phyloP scores from a whole-genome alignment of 2,329 filamentous ascomycete genomes.

The Penicillium paneum region DNA sequence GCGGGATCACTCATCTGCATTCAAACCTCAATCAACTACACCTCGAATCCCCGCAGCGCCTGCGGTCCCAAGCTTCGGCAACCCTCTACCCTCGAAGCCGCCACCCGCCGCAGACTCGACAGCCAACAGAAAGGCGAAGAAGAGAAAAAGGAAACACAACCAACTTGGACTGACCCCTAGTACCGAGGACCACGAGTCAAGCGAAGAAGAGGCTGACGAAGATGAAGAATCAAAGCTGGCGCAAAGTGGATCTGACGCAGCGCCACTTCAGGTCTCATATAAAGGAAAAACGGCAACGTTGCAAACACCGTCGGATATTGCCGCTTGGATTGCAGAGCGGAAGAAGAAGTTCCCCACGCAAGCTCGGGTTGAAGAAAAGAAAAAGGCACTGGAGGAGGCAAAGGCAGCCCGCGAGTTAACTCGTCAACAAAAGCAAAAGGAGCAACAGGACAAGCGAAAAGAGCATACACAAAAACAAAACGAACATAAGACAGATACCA shows the following conservation, averaged over 20 bases:
- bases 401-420: constrained; percentile 45
- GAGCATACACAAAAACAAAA: constrained; percentile 20
- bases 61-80: constrained; percentile 46
- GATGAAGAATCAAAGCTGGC: constrained; percentile 47
- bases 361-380: constrained; percentile 61
- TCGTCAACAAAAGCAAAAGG: constrained; percentile 40
- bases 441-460: constrained; percentile 28
- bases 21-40: constrained; percentile 30
- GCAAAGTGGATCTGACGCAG: constrained; percentile 17
- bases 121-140: constrained; percentile 33
- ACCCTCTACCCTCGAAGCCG: constrained; percentile 43
- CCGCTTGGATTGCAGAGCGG: constrained; percentile 76
- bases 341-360: constrained; percentile 77
- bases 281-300: constrained; percentile 54
- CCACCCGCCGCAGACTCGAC: constrained; percentile 35
- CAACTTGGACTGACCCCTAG: constrained; percentile 49
- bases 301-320: constrained; percentile 63
- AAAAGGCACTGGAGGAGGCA: constrained; percentile 63
- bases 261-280: constrained; percentile 52
- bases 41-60: constrained; percentile 40
- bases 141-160: constrained; percentile 46
- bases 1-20: constrained; percentile 38
- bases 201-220: constrained; percentile 38
- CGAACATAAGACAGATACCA: constrained; percentile 22
- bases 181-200: constrained; percentile 45